Percentiles rank a stretch among this genome's conserved stretches.
Evolutionary conservation across 2,329 filamentous ascomycete species (phyloP).

Genomic region (Cercospora canescens): DNA sequence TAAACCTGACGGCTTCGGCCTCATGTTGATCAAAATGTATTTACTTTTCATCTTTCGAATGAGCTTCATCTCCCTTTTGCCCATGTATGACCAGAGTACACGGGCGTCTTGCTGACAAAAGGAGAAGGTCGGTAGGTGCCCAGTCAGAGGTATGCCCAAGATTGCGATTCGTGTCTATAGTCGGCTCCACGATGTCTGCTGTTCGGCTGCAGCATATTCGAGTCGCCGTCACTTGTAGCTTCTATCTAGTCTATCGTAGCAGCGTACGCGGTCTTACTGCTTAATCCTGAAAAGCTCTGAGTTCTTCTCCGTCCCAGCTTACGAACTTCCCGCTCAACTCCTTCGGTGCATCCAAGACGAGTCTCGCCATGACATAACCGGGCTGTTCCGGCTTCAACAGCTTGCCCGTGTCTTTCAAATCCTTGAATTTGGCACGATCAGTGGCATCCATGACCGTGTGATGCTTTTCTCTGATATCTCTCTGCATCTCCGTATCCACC

Average conservation of each 20-base stretch:
- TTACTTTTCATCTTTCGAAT: constrained; percentile 83
- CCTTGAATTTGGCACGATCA: constrained; percentile 65
- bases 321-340: constrained; percentile 76
- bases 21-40: constrained; percentile 67
- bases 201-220: neutral
- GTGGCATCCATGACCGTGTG: constrained; percentile 58
- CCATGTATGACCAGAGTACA: neutral
- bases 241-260: neutral
- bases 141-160: neutral
- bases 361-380: constrained; percentile 78
- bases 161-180: neutral
- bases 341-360: constrained; percentile 65
- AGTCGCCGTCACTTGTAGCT: neutral
- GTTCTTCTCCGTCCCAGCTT: constrained; percentile 51
- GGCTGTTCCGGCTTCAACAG: constrained; percentile 75
- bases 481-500: constrained; percentile 89
- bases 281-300: constrained; percentile 35
- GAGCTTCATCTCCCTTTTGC: constrained; percentile 41
- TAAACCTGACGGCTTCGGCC: constrained; percentile 66
- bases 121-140: neutral
- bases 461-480: constrained; percentile 74
- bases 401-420: constrained; percentile 67
- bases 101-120: neutral
- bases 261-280: neutral
- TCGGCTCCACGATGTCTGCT: neutral